A percentile compares a stretch with the other conserved stretches of the same genome.
phyloP scores from a whole-genome alignment of 768 basidiomycete species.

The Hygrophorus russula region DNA sequence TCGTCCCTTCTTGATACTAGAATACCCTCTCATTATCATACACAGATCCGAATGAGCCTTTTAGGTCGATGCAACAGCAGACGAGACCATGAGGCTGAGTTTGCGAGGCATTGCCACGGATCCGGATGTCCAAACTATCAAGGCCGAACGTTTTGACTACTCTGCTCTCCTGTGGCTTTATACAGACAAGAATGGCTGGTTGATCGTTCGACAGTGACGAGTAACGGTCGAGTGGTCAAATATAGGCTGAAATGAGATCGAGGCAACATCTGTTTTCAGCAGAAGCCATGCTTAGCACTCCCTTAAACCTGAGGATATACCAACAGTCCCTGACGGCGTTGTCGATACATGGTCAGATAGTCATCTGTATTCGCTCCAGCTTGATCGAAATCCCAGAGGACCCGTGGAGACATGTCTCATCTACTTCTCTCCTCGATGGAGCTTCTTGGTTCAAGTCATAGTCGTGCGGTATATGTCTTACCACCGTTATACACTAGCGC shows the following conservation, averaged over 20 bases:
- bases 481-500: too few species aligned
- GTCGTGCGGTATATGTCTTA: too few species aligned
- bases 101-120: slow-evolving; percentile 3
- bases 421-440: too few species aligned
- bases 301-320: too few species aligned
- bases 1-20: too few species aligned
- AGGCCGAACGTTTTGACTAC: neutral
- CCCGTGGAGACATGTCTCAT: too few species aligned
- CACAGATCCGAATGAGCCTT: slow-evolving; percentile 11
- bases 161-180: slow-evolving; percentile 9
- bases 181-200: slow-evolving; percentile 8
- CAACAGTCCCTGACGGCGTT: too few species aligned
- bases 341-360: too few species aligned
- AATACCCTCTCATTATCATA: neutral
- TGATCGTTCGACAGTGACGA: slow-evolving; percentile 15
- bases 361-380: too few species aligned
- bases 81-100: slow-evolving; percentile 8
- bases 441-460: too few species aligned
- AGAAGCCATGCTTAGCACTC: too few species aligned
- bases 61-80: slow-evolving; percentile 14
- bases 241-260: slow-evolving; percentile 8
- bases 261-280: slow-evolving; percentile 12
- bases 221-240: slow-evolving; percentile 5
- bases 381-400: too few species aligned
- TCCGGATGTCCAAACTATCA: neutral